Evolutionary conservation across 192 early-diverging fungal species (phyloP), one percentile per base, ranked within the genome.

Genomic region (Linnemannia zychae): DNA sequence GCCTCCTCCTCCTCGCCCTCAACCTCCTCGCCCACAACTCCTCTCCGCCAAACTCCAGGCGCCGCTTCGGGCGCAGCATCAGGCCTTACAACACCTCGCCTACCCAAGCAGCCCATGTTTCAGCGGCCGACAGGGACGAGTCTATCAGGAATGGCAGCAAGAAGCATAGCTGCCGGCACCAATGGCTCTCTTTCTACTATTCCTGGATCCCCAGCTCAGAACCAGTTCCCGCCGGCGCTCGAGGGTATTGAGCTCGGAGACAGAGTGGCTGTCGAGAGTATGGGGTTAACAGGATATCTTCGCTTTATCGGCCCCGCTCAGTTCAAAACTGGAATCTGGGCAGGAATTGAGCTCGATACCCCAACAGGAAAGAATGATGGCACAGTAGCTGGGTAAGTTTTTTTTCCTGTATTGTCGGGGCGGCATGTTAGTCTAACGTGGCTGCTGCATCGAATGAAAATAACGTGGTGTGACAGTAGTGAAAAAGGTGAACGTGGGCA

Each of bases 321-420:
- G 24, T 93, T 94, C 71, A 96, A 96, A 79, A 88, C 91, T 48
- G 96, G 95, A 1, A 84, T 89, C 22, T 97, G 95, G 95, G 96
- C 95, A 31, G 96, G 96, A 48, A 89, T 97, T 57, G 94, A 95
- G 84, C 86, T 97, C 3, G 94, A 97, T 69, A 91, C 91, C 44
- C 78, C 80, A 15, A 90, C 89, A 49, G 96, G 96, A 38, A 97
- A 97, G 84, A 97, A 97, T 78, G 91, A 94, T 48, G 96, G 96
- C 60, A 90, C 88, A n/a, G 95, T 94, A 38, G 89, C 87, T 20
- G 96, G 90, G 92, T 93, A 87, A 75, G 84, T 68, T 31, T 40
- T 57, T 63, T 37, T 66, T 40, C 52, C 34, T 38, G 37, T 44
- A 5, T 66, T 49, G 31, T 31, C 44, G 18, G n/a, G 4, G 18